Conservation (phyloP, 2,329 filamentous ascomycete genomes). For the Xylogone sp. region DNA sequence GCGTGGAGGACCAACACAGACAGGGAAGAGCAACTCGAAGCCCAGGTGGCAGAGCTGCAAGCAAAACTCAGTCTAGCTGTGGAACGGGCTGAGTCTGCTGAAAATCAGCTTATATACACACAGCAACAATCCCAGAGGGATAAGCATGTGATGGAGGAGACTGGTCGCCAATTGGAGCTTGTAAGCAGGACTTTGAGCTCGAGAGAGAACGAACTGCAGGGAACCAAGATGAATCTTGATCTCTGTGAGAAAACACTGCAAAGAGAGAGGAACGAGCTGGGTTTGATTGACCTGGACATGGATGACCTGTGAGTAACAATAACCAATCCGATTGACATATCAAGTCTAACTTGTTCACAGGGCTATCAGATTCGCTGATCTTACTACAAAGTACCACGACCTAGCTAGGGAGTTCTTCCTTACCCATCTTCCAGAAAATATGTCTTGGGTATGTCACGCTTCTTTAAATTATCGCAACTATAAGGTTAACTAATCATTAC, state of each 20-base stretch:
- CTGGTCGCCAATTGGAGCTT: neutral
- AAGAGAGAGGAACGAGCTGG: neutral
- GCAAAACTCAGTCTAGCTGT: neutral
- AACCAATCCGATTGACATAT: neutral
- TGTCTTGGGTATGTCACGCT: neutral
- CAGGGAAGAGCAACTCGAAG: neutral
- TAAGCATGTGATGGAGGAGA: neutral
- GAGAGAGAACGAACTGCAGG: neutral
- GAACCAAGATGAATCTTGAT: neutral
- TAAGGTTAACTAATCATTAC: neutral
- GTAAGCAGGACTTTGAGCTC: neutral
- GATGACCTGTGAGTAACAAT: neutral
- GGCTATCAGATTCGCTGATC: slow-evolving; percentile 1
- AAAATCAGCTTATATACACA: neutral
- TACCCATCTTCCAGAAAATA: slow-evolving; percentile 4
- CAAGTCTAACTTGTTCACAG: slow-evolving; percentile 2
- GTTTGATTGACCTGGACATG: neutral
- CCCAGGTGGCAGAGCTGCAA: neutral
- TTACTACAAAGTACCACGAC: slow-evolving; percentile 2
- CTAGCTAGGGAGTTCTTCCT: slow-evolving; percentile 7
- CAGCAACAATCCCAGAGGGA: neutral
- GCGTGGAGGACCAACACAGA: neutral
- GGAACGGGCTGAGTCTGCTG: neutral
- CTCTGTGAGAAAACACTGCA: neutral
- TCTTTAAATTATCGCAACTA: neutral